These are phyloP conservation scores for Tagetes patula DNA, from an alignment of 129 eudicot genomes.

Conservation along the genomic window DNA sequence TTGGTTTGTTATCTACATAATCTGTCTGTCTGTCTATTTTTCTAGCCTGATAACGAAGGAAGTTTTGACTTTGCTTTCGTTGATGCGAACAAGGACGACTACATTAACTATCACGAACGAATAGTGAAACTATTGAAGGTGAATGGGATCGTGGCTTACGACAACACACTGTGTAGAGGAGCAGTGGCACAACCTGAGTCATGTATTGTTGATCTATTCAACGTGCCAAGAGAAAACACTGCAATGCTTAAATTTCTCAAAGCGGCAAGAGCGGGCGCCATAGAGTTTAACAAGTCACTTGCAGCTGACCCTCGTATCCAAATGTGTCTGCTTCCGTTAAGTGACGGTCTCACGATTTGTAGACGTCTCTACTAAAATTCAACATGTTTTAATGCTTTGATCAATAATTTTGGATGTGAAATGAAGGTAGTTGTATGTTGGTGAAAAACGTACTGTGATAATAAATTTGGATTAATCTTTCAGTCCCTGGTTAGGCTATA, in stretches of 20 bases:
- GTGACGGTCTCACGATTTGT: constrained; percentile 56
- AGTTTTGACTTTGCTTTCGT: constrained; percentile 61
- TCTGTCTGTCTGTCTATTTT: neutral
- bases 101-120: constrained; percentile 52
- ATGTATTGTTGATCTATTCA: constrained; percentile 6
- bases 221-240: too few species aligned
- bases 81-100: constrained; percentile 60
- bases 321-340: constrained; percentile 34
- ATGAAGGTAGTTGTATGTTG: too few species aligned
- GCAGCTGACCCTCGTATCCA: constrained; percentile 47
- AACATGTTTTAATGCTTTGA: too few species aligned
- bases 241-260: neutral
- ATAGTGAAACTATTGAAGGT: constrained; percentile 49
- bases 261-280: neutral
- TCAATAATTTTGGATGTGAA: too few species aligned
- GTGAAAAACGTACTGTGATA: too few species aligned
- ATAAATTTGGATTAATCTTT: too few species aligned
- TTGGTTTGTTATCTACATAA: too few species aligned
- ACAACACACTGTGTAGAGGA: constrained; percentile 61
- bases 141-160: constrained; percentile 59
- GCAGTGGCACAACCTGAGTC: constrained; percentile 43
- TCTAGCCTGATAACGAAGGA: constrained; percentile 44
- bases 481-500: too few species aligned
- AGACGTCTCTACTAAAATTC: constrained; percentile 34
- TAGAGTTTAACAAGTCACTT: constrained; percentile 31